Percentiles rank a stretch among this genome's conserved stretches.
Evolutionary conservation across 2,329 filamentous ascomycete genomes (phyloP).

Genomic region (Neofusicoccum ribis): DNA sequence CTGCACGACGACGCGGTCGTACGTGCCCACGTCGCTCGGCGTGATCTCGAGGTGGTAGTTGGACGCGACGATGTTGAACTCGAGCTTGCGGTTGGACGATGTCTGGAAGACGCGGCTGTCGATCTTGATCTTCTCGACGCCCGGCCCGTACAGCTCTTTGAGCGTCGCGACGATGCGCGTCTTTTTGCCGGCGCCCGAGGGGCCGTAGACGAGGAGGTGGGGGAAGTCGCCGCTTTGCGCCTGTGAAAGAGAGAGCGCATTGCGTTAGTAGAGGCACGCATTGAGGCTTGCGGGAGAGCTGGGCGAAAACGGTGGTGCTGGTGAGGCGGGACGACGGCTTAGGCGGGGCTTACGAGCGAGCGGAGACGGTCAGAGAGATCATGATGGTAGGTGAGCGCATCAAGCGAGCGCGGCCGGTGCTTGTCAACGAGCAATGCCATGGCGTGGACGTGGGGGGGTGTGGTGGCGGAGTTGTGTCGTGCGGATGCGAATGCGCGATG

Average conservation of each 20-base stretch:
- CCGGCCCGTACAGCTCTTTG: constrained; percentile 91
- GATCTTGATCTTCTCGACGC: constrained; percentile 99
- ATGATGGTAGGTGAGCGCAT: constrained; percentile 79
- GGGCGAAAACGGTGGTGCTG: background rate
- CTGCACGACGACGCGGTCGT: constrained; percentile 93
- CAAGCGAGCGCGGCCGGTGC: constrained; percentile 70
- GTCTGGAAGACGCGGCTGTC: constrained; percentile 97
- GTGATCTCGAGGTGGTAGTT: constrained; percentile 99
- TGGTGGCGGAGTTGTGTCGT: background rate
- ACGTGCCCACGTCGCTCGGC: constrained; percentile 92
- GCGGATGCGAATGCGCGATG: background rate
- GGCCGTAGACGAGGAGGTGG: constrained; percentile 94
- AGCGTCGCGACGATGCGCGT: constrained; percentile 93
- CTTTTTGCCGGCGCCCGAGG: constrained; percentile 96
- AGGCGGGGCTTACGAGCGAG: constrained; percentile 66
- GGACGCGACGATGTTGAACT: constrained; percentile 98
- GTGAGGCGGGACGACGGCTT: constrained; percentile 4
- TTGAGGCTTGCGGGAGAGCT: background rate
- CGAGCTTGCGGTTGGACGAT: constrained; percentile 90
- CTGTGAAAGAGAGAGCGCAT: constrained; percentile 47
- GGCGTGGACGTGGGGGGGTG: background rate
- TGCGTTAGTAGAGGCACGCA: constrained; percentile 4
- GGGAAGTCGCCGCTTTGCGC: constrained; percentile 97
- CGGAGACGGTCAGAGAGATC: constrained; percentile 85
- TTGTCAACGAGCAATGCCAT: constrained; percentile 69